These are phyloP conservation scores for Fusarium sp. DNA, from an alignment of 2,329 filamentous ascomycete species.

Conservation along the genomic window DNA sequence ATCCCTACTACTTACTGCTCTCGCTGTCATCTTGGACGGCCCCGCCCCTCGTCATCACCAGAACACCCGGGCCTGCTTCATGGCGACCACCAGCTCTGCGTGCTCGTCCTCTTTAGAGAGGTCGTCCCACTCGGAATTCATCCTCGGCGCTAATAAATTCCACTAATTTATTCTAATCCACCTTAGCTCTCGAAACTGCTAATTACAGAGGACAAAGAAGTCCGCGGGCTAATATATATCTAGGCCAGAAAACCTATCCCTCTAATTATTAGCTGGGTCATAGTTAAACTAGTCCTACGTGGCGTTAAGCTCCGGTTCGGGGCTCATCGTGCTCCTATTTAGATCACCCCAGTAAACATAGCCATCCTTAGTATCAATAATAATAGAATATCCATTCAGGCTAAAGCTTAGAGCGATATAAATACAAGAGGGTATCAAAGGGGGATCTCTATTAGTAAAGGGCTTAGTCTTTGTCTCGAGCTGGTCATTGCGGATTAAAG, in stretches of 20 bases:
- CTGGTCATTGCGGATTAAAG: neutral
- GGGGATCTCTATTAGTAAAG: neutral
- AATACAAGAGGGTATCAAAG: neutral
- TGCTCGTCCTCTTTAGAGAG: neutral
- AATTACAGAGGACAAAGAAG: slow-evolving; percentile 1
- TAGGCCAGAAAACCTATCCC: neutral
- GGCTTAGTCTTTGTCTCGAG: neutral
- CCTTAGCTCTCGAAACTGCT: neutral
- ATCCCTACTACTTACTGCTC: neutral
- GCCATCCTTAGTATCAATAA: neutral
- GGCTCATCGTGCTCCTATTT: neutral
- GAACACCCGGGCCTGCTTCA: neutral
- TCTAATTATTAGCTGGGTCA: neutral
- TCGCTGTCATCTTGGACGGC: neutral
- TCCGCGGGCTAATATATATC: neutral
- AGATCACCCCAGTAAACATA: neutral
- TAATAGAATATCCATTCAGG: neutral
- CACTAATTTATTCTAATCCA: neutral
- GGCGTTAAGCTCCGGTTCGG: neutral
- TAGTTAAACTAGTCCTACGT: neutral
- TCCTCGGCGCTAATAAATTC: neutral
- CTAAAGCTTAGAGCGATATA: neutral
- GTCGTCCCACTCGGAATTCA: neutral
- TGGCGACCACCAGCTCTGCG: neutral
- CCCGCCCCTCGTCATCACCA: neutral